Percentiles rank a stretch among this genome's conserved stretches.
These are phyloP conservation scores for Trypanosomatidae sp. DNA, from an alignment of 208 protist species.

Conservation along the genomic window DNA sequence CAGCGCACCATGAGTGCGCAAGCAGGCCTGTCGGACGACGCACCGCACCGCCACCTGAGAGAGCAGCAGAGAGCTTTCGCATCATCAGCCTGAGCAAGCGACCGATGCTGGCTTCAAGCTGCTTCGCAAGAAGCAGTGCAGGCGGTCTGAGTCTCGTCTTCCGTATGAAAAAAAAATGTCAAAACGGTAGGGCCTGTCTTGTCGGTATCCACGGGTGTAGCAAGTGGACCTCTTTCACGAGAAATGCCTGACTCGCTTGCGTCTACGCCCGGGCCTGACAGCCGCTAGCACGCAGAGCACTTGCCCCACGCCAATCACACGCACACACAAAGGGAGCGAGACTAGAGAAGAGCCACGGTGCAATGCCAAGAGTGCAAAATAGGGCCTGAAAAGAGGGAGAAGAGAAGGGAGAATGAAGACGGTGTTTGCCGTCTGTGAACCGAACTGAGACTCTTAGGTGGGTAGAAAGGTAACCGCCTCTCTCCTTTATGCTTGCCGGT, in stretches of 20 bases:
- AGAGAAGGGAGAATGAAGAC: neutral
- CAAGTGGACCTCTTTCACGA: too few species aligned
- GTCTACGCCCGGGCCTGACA: neutral
- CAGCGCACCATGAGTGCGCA: neutral
- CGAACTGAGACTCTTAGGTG: neutral
- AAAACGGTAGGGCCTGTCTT: neutral
- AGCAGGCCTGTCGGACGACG: neutral
- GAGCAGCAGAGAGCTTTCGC: neutral
- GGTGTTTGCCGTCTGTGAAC: neutral
- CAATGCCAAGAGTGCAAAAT: neutral
- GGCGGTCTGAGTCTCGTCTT: neutral
- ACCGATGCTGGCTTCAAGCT: neutral
- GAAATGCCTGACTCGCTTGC: neutral
- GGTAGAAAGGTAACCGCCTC: neutral
- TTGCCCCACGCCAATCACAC: neutral
- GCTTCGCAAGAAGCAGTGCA: neutral
- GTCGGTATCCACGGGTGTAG: neutral
- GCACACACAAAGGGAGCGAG: neutral
- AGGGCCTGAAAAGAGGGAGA: neutral
- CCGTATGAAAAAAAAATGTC: neutral
- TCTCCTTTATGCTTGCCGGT: neutral
- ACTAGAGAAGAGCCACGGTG: neutral
- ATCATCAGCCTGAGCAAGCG: slow-evolving; percentile 1
- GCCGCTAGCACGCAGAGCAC: neutral
- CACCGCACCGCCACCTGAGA: neutral